phyloP scores from a whole-genome alignment of 331 rosid genomes.

The Stylosanthes scabra region DNA sequence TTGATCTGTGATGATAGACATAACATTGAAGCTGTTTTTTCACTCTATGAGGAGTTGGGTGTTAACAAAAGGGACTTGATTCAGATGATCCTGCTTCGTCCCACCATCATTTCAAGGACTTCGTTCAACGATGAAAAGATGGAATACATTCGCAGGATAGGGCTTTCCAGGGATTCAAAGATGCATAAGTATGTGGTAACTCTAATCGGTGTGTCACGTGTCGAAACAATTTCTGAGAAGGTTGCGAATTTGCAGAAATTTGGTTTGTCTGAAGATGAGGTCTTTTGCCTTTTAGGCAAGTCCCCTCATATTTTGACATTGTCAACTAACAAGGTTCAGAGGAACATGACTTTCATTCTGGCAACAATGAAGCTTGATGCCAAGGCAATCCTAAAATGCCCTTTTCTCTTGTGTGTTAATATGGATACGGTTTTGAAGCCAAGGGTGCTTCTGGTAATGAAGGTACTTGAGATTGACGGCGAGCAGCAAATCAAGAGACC shows the following conservation, averaged over 20 bases:
- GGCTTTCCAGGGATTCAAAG: conserved; percentile 59
- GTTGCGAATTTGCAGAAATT: conserved; percentile 57
- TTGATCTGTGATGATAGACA: conserved; percentile 52
- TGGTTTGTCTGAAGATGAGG: conserved; percentile 73
- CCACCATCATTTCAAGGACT: conserved; percentile 69
- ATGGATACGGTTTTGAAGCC: conserved; percentile 80
- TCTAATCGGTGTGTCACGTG: conserved; percentile 69
- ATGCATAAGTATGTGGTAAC: conserved; percentile 81
- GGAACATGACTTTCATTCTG: conserved; percentile 83
- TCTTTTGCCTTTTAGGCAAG: conserved; percentile 55
- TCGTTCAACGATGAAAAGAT: conserved; percentile 74
- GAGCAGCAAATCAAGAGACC: conserved; percentile 37
- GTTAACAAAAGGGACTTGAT: conserved; percentile 60
- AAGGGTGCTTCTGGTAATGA: conserved; percentile 56
- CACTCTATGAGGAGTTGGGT: conserved; percentile 66
- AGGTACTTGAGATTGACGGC: conserved; percentile 60
- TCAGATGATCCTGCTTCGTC: conserved; percentile 62
- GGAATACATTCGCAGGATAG: conserved; percentile 60
- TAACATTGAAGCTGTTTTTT: conserved; percentile 50
- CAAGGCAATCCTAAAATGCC: conserved; percentile 49
- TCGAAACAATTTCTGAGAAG: conserved; percentile 67
- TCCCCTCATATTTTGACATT: conserved; percentile 63
- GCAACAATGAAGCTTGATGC: conserved; percentile 70
- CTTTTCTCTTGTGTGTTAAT: conserved; percentile 61
- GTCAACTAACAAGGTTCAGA: conserved; percentile 83